Evolutionary conservation across 169 alveolate species (phyloP).

Genomic region (Eimeria tenella): DNA sequence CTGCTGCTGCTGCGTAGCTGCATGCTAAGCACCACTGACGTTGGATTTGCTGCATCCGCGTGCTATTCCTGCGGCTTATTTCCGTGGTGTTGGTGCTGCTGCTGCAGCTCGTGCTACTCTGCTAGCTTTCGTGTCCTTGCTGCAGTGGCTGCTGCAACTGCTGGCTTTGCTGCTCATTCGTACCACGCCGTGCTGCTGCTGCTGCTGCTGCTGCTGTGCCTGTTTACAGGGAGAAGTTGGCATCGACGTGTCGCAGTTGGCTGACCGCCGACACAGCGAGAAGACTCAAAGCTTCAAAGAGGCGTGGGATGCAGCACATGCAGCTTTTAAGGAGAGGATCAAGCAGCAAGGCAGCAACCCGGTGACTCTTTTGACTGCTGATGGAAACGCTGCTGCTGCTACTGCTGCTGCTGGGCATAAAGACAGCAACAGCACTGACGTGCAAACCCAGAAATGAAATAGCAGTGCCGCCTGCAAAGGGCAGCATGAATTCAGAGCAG

Average conservation of each 20-base stretch:
- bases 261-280: conserved; percentile 32
- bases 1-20: background rate
- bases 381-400: conserved; percentile 26
- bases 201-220: conserved; percentile 43
- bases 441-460: background rate
- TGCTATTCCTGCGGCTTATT: background rate
- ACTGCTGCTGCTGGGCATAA: background rate
- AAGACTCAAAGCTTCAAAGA: conserved; percentile 19
- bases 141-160: background rate
- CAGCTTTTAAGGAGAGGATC: conserved; percentile 39
- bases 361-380: background rate
- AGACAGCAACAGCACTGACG: background rate
- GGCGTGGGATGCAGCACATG: conserved; percentile 73
- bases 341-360: conserved; percentile 13
- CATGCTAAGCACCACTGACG: background rate
- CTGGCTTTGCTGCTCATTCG: background rate
- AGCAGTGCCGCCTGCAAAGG: background rate
- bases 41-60: background rate
- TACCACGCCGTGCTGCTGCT: conserved; percentile 20
- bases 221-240: conserved; percentile 34
- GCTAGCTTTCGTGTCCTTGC: background rate
- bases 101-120: conserved; percentile 27
- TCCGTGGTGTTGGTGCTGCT: background rate
- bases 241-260: conserved; percentile 58
- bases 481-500: background rate